Base-by-base conservation (phyloP, 164 flowering plant genomes). In the Pachysandra terminalis region DNA sequence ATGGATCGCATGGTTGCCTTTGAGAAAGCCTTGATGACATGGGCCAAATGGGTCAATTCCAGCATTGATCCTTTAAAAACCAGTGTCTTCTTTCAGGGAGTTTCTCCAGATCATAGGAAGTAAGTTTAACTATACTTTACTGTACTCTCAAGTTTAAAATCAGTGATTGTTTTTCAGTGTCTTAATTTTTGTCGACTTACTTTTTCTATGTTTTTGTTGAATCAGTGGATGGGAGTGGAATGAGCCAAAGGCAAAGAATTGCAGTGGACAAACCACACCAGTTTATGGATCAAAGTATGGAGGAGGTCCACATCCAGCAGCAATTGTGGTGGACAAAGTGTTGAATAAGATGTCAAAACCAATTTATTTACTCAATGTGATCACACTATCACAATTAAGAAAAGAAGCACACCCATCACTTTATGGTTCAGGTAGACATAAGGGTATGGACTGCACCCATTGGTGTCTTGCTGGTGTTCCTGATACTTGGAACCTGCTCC, bases 391-490 rank as follows among this genome's bases (percentile, higher is more conserved):
- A 0, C 80, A 75, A 56, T 67, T 80, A 0, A 74, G 87, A 55
- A 77, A 62, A n/a, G 87, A 84, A 55, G 87, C 79, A 0, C 87
- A 84, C 28, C 87, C 87, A 0, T 73, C 83, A 0, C 28, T 45
- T 15, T 80, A 78, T n/a, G 85, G 82, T 10, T 19, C 9, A 8
- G 73, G 78, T 8, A 76, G 81, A 0, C 86, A 59, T 51, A 19
- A 63, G 2, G 68, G 15, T 22, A 52, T 48, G 63, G 87, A 84
- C 56, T 84, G 87, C 51, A 78, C 73, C 72, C 87, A 84, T 60
- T 84, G 86, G 86, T 83, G 86, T 37, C 77, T 83, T 0, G 65
- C 82, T 15, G 86, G 86, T 40, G 81, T 83, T 52, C 86, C 86
- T 27, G 86, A 83, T 74, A 77, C 80, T 66, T 83, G 86, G 86